Evolutionary conservation across 495 filamentous ascomycete genomes (phyloP).

Genomic region (Lophiotrema nucula): DNA sequence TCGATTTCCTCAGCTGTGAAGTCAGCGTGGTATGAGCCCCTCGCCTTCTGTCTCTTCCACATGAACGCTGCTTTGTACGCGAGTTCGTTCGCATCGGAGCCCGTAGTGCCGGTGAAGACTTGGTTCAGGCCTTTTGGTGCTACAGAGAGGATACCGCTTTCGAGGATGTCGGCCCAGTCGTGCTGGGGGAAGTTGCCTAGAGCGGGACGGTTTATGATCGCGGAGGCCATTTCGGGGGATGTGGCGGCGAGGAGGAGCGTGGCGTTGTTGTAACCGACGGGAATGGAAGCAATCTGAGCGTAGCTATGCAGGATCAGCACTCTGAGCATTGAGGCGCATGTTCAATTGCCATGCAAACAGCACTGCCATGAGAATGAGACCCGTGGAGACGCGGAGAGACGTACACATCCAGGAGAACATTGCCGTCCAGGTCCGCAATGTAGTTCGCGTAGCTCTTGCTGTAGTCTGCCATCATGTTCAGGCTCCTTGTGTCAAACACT

Average conservation of each 20-base stretch:
- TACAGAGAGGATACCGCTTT: conserved; percentile 82
- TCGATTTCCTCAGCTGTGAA: conserved; percentile 80
- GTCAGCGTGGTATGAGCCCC: conserved; percentile 76
- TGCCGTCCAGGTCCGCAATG: conserved; percentile 88
- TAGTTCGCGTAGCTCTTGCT: conserved; percentile 63
- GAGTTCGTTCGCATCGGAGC: conserved; percentile 98
- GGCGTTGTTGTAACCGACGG: conserved; percentile 95
- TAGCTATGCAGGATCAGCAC: conserved; percentile 50
- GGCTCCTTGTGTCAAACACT: conserved; percentile 88
- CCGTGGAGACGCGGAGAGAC: conserved; percentile 15
- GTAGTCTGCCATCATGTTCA: conserved; percentile 93
- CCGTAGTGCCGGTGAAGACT: conserved; percentile 95
- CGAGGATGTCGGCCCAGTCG: conserved; percentile 83
- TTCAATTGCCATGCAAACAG: too few species aligned
- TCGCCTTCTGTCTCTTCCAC: conserved; percentile 85
- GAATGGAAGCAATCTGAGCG: conserved; percentile 96
- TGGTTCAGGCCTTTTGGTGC: conserved; percentile 90
- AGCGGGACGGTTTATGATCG: conserved; percentile 90
- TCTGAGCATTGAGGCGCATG: too few species aligned
- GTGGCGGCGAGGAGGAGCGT: conserved; percentile 66
- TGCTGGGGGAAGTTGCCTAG: conserved; percentile 93
- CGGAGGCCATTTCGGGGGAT: conserved; percentile 75
- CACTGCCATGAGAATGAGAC: too few species aligned
- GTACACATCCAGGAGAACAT: conserved; percentile 55
- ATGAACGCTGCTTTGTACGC: conserved; percentile 99